These are phyloP conservation scores for Colletotrichum sp. DNA, from an alignment of 2,329 filamentous ascomycete species.

Conservation along the genomic window DNA sequence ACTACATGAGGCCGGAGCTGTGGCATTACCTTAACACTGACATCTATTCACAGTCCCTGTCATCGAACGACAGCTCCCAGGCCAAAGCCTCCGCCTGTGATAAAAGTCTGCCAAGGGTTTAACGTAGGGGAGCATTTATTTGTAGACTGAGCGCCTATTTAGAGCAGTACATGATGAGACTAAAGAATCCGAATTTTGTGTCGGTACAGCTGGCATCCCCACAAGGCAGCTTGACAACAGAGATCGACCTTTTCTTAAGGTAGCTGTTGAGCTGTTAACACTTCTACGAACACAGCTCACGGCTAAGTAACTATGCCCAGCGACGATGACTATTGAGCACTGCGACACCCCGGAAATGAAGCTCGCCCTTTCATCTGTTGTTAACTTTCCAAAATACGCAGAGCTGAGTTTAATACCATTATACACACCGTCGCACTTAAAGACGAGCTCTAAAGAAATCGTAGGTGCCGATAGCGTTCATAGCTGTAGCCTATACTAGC, in stretches of 20 bases:
- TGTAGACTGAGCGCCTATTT: background rate
- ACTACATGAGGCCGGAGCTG: background rate
- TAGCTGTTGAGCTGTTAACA: background rate
- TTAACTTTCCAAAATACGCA: background rate
- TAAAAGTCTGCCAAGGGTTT: background rate
- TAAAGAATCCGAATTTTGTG: background rate
- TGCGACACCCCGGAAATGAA: background rate
- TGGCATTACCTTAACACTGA: background rate
- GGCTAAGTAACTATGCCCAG: background rate
- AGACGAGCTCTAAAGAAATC: background rate
- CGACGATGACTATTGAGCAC: background rate
- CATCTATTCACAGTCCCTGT: background rate
- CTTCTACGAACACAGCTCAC: background rate
- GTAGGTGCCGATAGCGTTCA: too few relatives aligned
- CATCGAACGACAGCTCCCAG: background rate
- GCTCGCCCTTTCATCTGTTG: background rate
- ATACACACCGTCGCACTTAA: background rate
- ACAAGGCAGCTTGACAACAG: background rate
- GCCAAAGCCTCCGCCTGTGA: background rate
- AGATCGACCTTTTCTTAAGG: background rate
- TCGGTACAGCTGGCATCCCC: background rate
- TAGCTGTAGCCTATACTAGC: background rate
- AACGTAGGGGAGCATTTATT: background rate
- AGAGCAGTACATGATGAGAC: background rate
- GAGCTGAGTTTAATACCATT: background rate